Conservation (phyloP, 192 early-diverging fungal species). For the Linnemannia exigua region DNA sequence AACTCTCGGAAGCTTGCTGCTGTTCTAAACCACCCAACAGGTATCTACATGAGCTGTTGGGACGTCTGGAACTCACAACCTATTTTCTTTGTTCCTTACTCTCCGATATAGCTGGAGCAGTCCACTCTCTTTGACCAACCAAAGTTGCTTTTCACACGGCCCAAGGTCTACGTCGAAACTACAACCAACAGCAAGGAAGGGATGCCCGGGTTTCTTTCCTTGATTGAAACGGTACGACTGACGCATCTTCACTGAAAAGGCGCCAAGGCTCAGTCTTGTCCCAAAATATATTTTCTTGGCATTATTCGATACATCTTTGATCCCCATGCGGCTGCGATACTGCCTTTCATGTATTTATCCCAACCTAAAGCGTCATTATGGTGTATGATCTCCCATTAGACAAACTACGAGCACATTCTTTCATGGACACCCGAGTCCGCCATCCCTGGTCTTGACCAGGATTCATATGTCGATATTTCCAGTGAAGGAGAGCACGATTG, state of each 20-base stretch:
- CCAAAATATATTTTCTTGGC: background rate
- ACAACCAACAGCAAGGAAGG: slow-evolving; percentile 69
- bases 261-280: background rate
- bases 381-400: background rate
- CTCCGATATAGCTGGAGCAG: slow-evolving; percentile 21
- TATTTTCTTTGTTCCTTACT: background rate
- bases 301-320: background rate
- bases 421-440: slow-evolving; percentile 81
- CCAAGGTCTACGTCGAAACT: slow-evolving; percentile 82
- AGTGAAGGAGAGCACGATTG: slow-evolving; percentile 60
- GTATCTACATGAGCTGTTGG: no score
- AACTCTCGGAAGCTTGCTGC: background rate
- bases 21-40: no score
- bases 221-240: slow-evolving; percentile 69
- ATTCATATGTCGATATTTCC: slow-evolving; percentile 74
- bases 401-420: slow-evolving; percentile 67
- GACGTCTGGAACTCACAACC: no score
- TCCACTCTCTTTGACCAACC: slow-evolving; percentile 22
- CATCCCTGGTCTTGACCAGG: slow-evolving; percentile 69
- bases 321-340: background rate
- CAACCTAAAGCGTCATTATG: background rate
- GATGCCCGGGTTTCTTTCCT: slow-evolving; percentile 76
- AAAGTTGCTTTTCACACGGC: slow-evolving; percentile 73
- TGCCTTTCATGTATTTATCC: background rate
- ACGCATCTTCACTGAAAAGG: background rate